Evolutionary conservation across 768 basidiomycete species (phyloP).

Genomic region (Hypsizygus marmoreus): DNA sequence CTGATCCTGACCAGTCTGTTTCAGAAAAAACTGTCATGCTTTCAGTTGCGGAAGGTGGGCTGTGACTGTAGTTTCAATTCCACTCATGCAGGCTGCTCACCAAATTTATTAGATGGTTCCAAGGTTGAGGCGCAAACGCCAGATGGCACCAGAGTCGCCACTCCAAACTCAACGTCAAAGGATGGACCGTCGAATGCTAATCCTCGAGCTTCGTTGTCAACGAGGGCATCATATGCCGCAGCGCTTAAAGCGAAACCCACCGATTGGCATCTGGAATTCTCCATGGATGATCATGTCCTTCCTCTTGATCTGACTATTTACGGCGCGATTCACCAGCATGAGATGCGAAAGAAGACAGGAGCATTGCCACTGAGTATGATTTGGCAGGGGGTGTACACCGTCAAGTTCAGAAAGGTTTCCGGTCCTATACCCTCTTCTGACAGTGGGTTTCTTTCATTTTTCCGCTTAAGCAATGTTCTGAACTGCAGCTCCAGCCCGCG

Average conservation of each 20-base stretch:
- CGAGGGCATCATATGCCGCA: constrained; percentile 83
- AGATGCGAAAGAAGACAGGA: constrained; percentile 73
- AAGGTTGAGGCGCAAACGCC: constrained; percentile 96
- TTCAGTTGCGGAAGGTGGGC: constrained; percentile 74
- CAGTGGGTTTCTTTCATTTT: constrained; percentile 40
- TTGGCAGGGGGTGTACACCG: constrained; percentile 88
- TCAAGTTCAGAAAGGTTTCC: constrained; percentile 90
- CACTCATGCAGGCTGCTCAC: constrained; percentile 9
- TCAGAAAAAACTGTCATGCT: constrained; percentile 87
- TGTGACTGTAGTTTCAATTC: background rate
- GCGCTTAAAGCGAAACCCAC: constrained; percentile 90
- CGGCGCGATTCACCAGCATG: constrained; percentile 93
- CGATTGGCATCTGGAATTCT: constrained; percentile 98
- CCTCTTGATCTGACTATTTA: constrained; percentile 92
- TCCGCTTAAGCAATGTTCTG: background rate
- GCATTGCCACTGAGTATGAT: constrained; percentile 68
- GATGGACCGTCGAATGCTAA: constrained; percentile 35
- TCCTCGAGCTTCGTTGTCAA: constrained; percentile 29
- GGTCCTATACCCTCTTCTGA: constrained; percentile 74
- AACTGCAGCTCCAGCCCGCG: constrained; percentile 30
- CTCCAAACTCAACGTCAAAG: constrained; percentile 63
- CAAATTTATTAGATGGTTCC: constrained; percentile 70
- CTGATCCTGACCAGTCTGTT: constrained; percentile 67
- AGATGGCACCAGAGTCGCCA: constrained; percentile 91
- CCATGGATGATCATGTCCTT: constrained; percentile 84